phyloP scores from a whole-genome alignment of 2,329 filamentous ascomycete species.

The Coniosporium tulheliwenetii region DNA sequence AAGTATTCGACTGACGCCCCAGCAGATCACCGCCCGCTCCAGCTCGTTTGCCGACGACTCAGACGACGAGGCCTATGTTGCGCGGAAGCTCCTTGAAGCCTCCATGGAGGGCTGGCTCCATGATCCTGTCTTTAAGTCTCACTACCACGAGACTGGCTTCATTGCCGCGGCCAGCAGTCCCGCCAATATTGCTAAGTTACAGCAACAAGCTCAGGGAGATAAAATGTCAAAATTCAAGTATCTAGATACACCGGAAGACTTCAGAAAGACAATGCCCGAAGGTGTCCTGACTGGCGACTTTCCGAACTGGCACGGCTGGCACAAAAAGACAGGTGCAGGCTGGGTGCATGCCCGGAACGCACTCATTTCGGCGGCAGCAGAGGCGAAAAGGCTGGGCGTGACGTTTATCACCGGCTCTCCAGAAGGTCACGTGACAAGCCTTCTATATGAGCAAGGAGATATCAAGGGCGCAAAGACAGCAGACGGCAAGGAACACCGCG shows the following conservation, averaged over 20 bases:
- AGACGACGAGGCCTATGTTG: slow-evolving; percentile 12
- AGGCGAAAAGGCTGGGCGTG: slow-evolving; percentile 31
- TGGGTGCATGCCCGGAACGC: slow-evolving; percentile 39
- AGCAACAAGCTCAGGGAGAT: slow-evolving; percentile 3
- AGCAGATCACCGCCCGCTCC: too few relatives aligned
- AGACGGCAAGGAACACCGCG: slow-evolving; percentile 24
- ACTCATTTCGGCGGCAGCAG: slow-evolving; percentile 27
- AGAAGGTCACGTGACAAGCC: slow-evolving; percentile 20
- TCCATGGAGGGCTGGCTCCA: slow-evolving; percentile 25
- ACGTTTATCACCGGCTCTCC: slow-evolving; percentile 26
- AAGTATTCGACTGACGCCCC: too few relatives aligned
- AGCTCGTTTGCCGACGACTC: slow-evolving; percentile 9
- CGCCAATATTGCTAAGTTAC: slow-evolving; percentile 3
- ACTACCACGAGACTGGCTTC: slow-evolving; percentile 32
- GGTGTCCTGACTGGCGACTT: slow-evolving; percentile 36
- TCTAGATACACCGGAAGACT: slow-evolving; percentile 28
- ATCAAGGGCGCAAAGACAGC: slow-evolving; percentile 27
- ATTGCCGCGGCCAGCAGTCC: slow-evolving; percentile 29
- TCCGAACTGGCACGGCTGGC: slow-evolving; percentile 34
- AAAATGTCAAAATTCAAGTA: slow-evolving; percentile 16
- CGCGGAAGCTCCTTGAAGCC: too few relatives aligned
- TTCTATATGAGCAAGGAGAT: slow-evolving; percentile 21
- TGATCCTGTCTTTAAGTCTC: slow-evolving; percentile 26
- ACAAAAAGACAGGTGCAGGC: slow-evolving; percentile 28
- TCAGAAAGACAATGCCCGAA: slow-evolving; percentile 34